Evolutionary conservation across 2,329 filamentous ascomycete species (phyloP).

Genomic region (Fusarium caatingaense): DNA sequence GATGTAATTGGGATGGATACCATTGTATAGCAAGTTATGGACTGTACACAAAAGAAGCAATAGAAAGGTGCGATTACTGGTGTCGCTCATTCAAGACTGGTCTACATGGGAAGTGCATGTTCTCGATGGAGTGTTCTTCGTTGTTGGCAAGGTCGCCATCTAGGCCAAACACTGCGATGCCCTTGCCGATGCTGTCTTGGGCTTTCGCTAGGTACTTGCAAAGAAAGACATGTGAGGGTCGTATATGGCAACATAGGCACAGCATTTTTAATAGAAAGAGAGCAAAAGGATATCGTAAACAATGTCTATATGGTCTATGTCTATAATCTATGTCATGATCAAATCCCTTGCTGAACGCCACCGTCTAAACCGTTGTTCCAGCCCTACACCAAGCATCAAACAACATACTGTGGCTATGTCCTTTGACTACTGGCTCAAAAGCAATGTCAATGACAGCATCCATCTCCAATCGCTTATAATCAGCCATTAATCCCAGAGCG

Average conservation of each 20-base stretch:
- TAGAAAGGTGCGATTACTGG: slow-evolving; percentile 29
- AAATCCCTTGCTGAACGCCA: no score
- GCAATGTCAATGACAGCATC: slow-evolving; percentile 9
- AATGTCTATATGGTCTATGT: slow-evolving; percentile 5
- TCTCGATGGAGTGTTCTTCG: rapidly evolving
- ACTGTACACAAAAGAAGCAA: slow-evolving; percentile 41
- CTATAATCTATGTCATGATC: not conserved
- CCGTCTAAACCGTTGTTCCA: not conserved
- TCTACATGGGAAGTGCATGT: not conserved
- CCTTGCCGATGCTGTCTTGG: not conserved
- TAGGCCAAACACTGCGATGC: not conserved
- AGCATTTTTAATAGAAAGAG: not conserved
- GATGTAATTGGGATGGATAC: slow-evolving; percentile 45
- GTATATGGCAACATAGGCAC: rapidly evolving
- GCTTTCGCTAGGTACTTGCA: not conserved
- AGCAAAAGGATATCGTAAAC: not conserved
- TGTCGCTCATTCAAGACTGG: not conserved
- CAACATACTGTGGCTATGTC: not conserved
- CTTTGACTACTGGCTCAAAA: not conserved
- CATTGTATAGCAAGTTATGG: slow-evolving; percentile 41
- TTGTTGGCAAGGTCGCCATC: rapidly evolving
- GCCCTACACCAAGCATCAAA: not conserved
- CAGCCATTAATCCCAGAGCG: not conserved
- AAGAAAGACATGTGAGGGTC: not conserved
- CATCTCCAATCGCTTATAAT: not conserved